Base-by-base conservation (phyloP, 805 yeast species). In the Yarrowia yakushimensis region DNA sequence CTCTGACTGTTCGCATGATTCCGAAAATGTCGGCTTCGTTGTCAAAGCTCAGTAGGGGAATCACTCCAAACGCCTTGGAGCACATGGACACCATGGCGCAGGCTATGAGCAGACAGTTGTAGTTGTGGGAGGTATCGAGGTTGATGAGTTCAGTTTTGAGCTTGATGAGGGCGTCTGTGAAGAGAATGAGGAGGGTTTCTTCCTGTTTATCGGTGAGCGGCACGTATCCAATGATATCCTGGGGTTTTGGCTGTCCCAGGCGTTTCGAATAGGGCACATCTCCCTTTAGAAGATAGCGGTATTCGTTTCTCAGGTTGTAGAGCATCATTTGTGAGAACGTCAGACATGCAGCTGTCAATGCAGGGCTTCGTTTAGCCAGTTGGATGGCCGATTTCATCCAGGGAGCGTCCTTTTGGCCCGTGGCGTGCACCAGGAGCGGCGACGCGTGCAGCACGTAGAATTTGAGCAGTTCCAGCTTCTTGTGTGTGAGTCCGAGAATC, bases 81-180 rank as follows among this genome's bases (percentile, higher is more conserved):
- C 50, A 43, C 50, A 43, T 43, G 50, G 50, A 43, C 3, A 43
- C 50, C 50, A 43, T 43, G 25, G 28, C 50, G n/a, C 50, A 43
- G 34, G 50, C 50, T 4, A 43, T 28, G n/a, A 43, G 34, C 23
- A 43, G 34, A 5, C 50, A 17, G 50, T 43, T 43, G 34, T 43
- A 28, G 50, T 43, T 43, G 13, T 43, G 15, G 10, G 50, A 17
- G n/a, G 22, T 17, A 5, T 27, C 34, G 9, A 43, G 34, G n/a
- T 5, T 18, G 22, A 27, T 4, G 3, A 43, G 50, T n/a, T 43
- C 50, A 6, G 1, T 2, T 27, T 28, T 43, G 7, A 43, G 50
- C 9, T 43, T 43, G 3, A n/a, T 10, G 8, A 43, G 23, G 3
- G 50, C n/a, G 0, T 43, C 50, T 1, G 50, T 43, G 20, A 43